These are phyloP conservation scores for Neonectria sp. DNA, from an alignment of 2,329 filamentous ascomycete species.

Conservation along the genomic window DNA sequence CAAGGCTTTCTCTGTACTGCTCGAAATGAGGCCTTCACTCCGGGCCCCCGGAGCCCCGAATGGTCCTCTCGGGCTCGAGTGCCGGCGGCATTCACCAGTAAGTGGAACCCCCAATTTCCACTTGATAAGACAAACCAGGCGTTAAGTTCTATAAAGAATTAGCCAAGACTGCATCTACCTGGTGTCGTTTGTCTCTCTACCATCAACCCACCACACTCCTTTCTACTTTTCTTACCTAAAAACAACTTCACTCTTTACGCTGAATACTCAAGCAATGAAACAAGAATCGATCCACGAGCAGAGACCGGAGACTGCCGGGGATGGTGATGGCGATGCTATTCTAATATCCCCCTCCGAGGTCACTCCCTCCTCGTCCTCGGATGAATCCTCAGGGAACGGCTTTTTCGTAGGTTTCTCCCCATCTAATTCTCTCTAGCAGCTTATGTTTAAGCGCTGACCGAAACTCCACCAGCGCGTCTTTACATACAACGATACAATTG, in stretches of 20 bases:
- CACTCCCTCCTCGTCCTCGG: neutral
- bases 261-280: conserved; percentile 8
- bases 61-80: neutral
- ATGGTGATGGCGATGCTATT: neutral
- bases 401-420: conserved; percentile 9
- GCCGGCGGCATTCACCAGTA: too few species aligned
- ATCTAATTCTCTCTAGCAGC: neutral
- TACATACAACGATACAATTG: conserved; percentile 10
- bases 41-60: conserved; percentile 20
- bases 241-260: neutral
- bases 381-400: conserved; percentile 3
- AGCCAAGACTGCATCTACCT: too few species aligned
- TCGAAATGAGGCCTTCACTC: neutral
- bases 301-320: neutral
- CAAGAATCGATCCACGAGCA: neutral
- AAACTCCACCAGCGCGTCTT: conserved; percentile 11
- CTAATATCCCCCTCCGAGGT: neutral
- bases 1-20: too few species aligned
- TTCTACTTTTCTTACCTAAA: neutral
- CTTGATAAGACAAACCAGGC: too few species aligned
- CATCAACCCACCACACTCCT: conserved; percentile 8
- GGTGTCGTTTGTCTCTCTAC: too few species aligned
- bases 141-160: too few species aligned
- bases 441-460: neutral
- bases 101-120: too few species aligned